Conservation (phyloP, 768 basidiomycete genomes). For the Naganishia antarctica region DNA sequence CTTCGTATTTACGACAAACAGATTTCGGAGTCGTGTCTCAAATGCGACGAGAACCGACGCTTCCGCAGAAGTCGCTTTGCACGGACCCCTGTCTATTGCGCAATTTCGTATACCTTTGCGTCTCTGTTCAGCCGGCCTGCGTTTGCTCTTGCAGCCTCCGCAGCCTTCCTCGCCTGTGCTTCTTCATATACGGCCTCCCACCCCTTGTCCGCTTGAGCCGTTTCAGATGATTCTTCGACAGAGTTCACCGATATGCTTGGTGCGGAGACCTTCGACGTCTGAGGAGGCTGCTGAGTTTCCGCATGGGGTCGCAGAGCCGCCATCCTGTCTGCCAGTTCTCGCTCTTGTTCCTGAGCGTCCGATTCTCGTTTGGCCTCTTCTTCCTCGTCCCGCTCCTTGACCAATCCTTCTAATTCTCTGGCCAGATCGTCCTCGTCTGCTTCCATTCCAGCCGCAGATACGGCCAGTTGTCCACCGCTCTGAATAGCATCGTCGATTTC, state of each 20-base stretch:
- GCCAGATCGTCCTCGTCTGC: conserved; percentile 59
- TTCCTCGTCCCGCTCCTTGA: conserved; percentile 53
- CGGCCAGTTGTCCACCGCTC: conserved; percentile 61
- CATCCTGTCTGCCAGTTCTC: conserved; percentile 6
- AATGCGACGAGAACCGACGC: background rate
- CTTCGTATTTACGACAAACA: no score
- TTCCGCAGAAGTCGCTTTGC: background rate
- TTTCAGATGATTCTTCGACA: background rate
- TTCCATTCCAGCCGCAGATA: conserved; percentile 50
- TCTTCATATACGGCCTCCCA: conserved; percentile 13
- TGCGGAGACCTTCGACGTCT: no score
- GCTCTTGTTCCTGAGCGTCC: conserved; percentile 6
- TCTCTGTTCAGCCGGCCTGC: conserved; percentile 9
- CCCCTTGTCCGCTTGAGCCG: no score
- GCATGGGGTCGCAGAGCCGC: conserved; percentile 1
- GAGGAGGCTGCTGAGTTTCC: background rate
- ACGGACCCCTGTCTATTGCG: background rate
- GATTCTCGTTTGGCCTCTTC: conserved; percentile 32
- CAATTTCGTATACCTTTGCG: background rate
- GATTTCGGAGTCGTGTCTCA: background rate
- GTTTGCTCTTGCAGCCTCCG: conserved; percentile 3
- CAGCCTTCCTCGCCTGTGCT: conserved; percentile 7
- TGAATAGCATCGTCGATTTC: conserved; percentile 77
- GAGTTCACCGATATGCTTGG: no score
- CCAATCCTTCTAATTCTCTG: conserved; percentile 62